phyloP scores from a whole-genome alignment of 768 basidiomycete genomes.

The Galerina sulciceps region DNA sequence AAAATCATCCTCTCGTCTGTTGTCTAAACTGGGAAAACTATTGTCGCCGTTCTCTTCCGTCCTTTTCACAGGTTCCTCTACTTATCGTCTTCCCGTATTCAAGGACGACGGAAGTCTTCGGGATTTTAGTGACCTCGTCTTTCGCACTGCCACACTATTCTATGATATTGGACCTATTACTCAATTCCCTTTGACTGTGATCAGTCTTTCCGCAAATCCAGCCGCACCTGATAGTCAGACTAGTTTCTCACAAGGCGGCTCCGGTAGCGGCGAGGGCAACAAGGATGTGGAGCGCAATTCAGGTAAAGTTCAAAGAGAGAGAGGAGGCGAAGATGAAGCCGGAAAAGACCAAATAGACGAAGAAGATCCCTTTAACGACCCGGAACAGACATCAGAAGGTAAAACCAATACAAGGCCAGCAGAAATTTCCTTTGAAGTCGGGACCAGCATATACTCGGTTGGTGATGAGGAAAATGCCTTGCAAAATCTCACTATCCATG shows the following conservation, averaged over 20 bases:
- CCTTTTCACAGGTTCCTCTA: not conserved
- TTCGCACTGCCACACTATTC: not conserved
- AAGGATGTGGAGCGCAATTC: too few species aligned
- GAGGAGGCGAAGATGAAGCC: too few species aligned
- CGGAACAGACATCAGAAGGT: too few species aligned
- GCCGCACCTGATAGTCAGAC: not conserved
- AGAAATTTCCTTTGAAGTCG: too few species aligned
- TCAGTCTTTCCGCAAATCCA: not conserved
- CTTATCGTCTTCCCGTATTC: not conserved
- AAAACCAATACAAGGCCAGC: too few species aligned
- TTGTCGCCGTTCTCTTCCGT: not conserved
- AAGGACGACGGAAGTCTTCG: not conserved
- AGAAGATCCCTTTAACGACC: too few species aligned
- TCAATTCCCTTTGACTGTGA: not conserved
- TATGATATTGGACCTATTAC: not conserved
- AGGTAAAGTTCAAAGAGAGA: too few species aligned
- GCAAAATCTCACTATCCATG: too few species aligned
- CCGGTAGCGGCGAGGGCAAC: not conserved
- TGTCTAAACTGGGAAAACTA: not conserved
- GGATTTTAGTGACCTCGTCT: not conserved
- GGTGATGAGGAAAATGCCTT: too few species aligned
- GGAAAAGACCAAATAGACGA: too few species aligned
- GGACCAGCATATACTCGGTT: too few species aligned
- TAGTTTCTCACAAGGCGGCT: too few species aligned
- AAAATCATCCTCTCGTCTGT: not conserved